Evolutionary conservation across 768 basidiomycete genomes (phyloP).

Genomic region (Tubosaeta sp.): DNA sequence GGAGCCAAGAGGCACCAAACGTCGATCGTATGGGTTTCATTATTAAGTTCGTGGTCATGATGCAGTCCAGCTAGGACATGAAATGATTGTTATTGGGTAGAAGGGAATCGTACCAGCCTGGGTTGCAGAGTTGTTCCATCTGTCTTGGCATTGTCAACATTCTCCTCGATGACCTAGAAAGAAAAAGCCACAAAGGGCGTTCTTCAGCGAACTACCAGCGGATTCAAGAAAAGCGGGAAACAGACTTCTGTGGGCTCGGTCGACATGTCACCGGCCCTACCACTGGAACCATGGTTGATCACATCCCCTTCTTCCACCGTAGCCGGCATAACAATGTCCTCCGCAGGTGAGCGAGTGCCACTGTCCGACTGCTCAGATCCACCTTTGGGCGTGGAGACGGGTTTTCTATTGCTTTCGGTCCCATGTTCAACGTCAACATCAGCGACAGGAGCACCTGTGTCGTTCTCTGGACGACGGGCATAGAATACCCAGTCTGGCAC

Average conservation of each 20-base stretch:
- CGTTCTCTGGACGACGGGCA: slow-evolving; percentile 24
- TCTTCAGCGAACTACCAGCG: slow-evolving; percentile 15
- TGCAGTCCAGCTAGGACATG: slow-evolving; percentile 5
- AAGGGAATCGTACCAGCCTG: slow-evolving; percentile 33
- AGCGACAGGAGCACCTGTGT: neutral
- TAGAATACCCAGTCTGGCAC: slow-evolving; percentile 46
- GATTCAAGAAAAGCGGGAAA: neutral
- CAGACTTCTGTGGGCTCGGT: slow-evolving; percentile 18
- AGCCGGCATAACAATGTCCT: neutral
- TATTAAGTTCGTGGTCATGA: neutral
- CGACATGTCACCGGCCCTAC: neutral
- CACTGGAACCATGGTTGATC: neutral
- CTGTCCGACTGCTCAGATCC: neutral
- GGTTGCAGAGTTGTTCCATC: neutral
- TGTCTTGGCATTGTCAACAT: neutral
- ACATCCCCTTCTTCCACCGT: neutral
- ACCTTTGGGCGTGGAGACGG: neutral
- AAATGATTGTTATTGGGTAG: slow-evolving; percentile 32
- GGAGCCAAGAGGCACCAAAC: neutral
- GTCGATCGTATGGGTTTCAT: neutral
- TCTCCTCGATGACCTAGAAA: slow-evolving; percentile 9
- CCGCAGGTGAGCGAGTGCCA: neutral
- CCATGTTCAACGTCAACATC: slow-evolving; percentile 23
- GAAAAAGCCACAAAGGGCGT: neutral
- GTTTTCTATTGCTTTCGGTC: neutral